Conservation (phyloP, 2,329 filamentous ascomycete species). For the Aspergillus tamarii region DNA sequence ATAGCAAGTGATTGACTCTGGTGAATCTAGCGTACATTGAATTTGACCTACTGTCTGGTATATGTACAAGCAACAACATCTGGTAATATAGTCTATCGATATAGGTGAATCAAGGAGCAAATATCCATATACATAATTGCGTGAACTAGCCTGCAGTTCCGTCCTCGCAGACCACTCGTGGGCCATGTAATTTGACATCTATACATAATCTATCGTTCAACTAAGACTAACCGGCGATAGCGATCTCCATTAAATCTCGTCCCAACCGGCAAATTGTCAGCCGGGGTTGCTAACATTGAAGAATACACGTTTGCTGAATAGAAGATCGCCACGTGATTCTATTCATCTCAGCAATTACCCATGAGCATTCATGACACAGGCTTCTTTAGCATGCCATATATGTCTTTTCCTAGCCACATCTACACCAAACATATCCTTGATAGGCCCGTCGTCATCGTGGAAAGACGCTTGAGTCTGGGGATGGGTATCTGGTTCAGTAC, state of each 20-base stretch:
- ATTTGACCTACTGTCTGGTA: not conserved
- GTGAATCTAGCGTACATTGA: not conserved
- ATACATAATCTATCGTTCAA: not conserved
- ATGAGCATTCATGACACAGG: constrained; percentile 47
- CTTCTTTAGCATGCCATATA: constrained; percentile 50
- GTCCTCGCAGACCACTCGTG: constrained; percentile 10
- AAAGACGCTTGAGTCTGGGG: constrained; percentile 12
- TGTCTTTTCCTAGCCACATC: constrained; percentile 44
- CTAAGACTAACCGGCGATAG: not conserved
- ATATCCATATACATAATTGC: constrained; percentile 10
- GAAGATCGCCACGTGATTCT: not conserved
- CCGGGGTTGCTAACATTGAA: not conserved
- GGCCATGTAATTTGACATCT: not conserved
- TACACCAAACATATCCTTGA: constrained; percentile 44
- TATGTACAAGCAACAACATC: constrained; percentile 20
- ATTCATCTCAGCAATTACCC: constrained; percentile 23
- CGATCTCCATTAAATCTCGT: not conserved
- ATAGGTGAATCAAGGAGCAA: not conserved
- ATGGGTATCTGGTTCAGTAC: constrained; percentile 16
- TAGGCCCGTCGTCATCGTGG: constrained; percentile 32
- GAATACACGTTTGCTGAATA: not conserved
- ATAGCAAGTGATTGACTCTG: not conserved
- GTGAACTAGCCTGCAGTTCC: constrained; percentile 6
- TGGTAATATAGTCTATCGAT: constrained; percentile 12
- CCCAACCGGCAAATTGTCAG: not conserved